phyloP scores from a whole-genome alignment of 371 early-diverging fungal species.

The Syncephalis plumigaleata region DNA sequence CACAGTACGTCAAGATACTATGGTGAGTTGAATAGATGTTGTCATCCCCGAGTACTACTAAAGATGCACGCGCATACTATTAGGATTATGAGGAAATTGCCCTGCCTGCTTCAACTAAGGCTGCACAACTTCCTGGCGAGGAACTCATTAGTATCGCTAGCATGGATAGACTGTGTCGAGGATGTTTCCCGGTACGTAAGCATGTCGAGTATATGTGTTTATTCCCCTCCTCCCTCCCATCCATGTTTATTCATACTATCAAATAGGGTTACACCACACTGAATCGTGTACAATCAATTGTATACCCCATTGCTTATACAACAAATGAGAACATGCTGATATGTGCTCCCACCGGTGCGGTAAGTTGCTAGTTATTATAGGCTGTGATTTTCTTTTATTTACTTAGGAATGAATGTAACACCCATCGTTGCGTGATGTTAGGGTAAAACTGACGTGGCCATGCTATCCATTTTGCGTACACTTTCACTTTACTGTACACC shows the following conservation, averaged over 20 bases:
- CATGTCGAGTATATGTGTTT: neutral
- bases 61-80: neutral
- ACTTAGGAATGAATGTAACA: slow-evolving; percentile 16
- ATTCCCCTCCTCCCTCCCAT: neutral
- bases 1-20: slow-evolving; percentile 32
- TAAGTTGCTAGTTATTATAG: slow-evolving; percentile 28
- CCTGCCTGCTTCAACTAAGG: slow-evolving; percentile 46
- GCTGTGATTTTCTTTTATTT: slow-evolving; percentile 11
- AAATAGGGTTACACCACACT: slow-evolving; percentile 58
- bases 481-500: slow-evolving; percentile 46
- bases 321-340: slow-evolving; percentile 97
- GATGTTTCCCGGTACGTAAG: slow-evolving; percentile 46
- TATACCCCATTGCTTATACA: slow-evolving; percentile 80
- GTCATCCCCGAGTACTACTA: neutral
- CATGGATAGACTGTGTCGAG: slow-evolving; percentile 52
- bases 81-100: slow-evolving; percentile 66
- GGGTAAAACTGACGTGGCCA: slow-evolving; percentile 98
- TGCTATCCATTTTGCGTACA: slow-evolving; percentile 77
- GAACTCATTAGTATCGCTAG: slow-evolving; percentile 33
- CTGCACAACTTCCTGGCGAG: slow-evolving; percentile 36
- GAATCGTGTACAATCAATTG: slow-evolving; percentile 90
- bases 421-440: slow-evolving; percentile 10
- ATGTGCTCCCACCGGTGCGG: slow-evolving; percentile 98
- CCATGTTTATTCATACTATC: neutral
- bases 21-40: slow-evolving; percentile 8